A percentile compares a stretch with the other conserved stretches of the same genome.
These are phyloP conservation scores for Exserohilum turcica DNA, from an alignment of 2,329 filamentous ascomycete genomes.

Conservation along the genomic window DNA sequence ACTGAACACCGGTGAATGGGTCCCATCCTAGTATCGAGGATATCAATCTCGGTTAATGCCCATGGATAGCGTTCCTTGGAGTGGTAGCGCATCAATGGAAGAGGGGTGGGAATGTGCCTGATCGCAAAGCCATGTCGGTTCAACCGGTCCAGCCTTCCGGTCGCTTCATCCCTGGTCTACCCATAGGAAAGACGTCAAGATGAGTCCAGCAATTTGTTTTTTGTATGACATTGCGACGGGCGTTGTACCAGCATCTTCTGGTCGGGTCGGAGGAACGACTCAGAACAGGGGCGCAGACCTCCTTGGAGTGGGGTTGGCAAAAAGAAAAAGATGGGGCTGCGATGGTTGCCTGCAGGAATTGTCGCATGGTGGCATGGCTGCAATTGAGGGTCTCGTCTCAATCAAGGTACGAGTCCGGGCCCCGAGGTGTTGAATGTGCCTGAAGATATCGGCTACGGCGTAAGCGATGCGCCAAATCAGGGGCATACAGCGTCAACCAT, in stretches of 20 bases:
- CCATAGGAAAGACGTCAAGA: neutral
- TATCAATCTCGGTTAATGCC: conserved; percentile 34
- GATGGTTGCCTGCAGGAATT: conserved; percentile 16
- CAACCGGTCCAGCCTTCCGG: conserved; percentile 25
- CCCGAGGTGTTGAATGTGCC: conserved; percentile 11
- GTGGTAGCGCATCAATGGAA: neutral
- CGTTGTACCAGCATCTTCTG: neutral
- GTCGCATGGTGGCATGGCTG: conserved; percentile 6
- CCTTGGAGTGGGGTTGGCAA: conserved; percentile 1
- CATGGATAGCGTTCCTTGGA: conserved; percentile 1
- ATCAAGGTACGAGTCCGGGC: conserved; percentile 14
- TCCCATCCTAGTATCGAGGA: conserved; percentile 21
- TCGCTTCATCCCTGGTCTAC: neutral
- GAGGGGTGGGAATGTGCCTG: neutral
- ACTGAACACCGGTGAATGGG: conserved; percentile 29
- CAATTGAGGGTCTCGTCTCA: conserved; percentile 15
- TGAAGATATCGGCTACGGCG: conserved; percentile 12
- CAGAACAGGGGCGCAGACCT: neutral
- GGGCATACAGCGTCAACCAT: conserved; percentile 14
- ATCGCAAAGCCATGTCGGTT: conserved; percentile 16
- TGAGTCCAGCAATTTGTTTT: conserved; percentile 1
- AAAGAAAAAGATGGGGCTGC: neutral
- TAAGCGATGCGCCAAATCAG: conserved; percentile 11
- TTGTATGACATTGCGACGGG: neutral
- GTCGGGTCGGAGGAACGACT: neutral